Conservation (phyloP, 2,329 filamentous ascomycete species). For the Drechslerella dactyloides region DNA sequence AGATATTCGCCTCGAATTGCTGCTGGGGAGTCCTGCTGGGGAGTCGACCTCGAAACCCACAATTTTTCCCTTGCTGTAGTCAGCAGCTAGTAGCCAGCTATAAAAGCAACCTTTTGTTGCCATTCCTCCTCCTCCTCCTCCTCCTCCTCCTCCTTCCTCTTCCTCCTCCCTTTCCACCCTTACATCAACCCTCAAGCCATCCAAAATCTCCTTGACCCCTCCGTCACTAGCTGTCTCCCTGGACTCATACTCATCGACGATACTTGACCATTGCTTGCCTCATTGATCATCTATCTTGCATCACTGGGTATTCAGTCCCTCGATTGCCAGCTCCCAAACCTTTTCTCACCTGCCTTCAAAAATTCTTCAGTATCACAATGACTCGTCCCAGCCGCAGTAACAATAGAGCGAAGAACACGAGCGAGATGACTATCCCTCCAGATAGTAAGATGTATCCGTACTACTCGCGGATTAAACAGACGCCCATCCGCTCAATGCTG, state of each 20-base stretch:
- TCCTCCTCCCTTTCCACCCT: no score
- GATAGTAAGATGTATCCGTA: constrained; percentile 38
- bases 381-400: constrained; percentile 24
- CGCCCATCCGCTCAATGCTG: constrained; percentile 43
- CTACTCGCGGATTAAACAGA: constrained; percentile 45
- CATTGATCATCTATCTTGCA: no score
- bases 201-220: no score
- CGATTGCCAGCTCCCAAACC: no score
- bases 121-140: constrained; percentile 4
- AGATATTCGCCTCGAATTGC: not conserved
- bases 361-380: constrained; percentile 23
- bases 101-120: constrained; percentile 4
- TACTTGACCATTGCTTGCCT: no score
- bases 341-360: not conserved
- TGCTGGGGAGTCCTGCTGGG: no score
- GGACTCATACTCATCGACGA: no score
- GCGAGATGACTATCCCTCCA: constrained; percentile 25
- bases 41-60: no score
- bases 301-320: no score
- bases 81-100: not conserved
- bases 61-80: not conserved
- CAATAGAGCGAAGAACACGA: not conserved
- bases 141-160: constrained; percentile 1
- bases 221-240: no score
- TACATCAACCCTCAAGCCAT: no score